These are phyloP conservation scores for Rhizopus delemar DNA, from an alignment of 371 early-diverging fungal genomes.

Conservation along the genomic window DNA sequence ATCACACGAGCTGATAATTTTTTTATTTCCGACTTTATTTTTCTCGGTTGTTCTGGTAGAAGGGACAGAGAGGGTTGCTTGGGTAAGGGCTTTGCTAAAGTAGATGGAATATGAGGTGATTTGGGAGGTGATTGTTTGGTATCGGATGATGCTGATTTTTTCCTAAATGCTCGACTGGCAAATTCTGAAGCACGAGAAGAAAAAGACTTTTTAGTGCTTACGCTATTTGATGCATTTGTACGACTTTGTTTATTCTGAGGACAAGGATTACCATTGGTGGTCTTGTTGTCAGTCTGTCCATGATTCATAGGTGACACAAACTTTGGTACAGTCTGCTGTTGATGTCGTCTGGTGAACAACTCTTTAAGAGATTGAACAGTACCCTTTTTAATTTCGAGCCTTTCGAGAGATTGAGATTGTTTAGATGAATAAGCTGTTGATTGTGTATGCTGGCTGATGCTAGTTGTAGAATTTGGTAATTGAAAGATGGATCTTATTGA, in stretches of 20 bases:
- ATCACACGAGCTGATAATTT: conserved; percentile 23
- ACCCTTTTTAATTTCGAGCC: conserved; percentile 37
- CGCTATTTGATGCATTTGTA: not conserved
- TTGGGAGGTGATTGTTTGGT: not conserved
- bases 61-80: not conserved
- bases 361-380: conserved; percentile 41
- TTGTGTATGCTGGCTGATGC: conserved; percentile 9
- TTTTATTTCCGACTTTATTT: conserved; percentile 26
- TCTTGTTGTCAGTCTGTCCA: conserved; percentile 12
- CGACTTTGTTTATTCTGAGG: not conserved
- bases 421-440: conserved; percentile 9
- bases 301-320: not conserved
- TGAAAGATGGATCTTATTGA: conserved; percentile 48
- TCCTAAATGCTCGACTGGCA: conserved; percentile 26
- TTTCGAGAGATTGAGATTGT: conserved; percentile 1
- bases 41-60: conserved; percentile 9
- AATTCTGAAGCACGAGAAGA: conserved; percentile 23
- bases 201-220: conserved; percentile 4
- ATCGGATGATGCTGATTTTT: conserved; percentile 8
- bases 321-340: conserved; percentile 8
- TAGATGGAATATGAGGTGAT: not conserved
- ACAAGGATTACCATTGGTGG: conserved; percentile 3
- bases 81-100: conserved; percentile 6
- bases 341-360: conserved; percentile 24
- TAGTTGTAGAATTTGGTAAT: conserved; percentile 25